phyloP scores from a whole-genome alignment of 768 basidiomycete species.

The Dacryopinax spathularia region DNA sequence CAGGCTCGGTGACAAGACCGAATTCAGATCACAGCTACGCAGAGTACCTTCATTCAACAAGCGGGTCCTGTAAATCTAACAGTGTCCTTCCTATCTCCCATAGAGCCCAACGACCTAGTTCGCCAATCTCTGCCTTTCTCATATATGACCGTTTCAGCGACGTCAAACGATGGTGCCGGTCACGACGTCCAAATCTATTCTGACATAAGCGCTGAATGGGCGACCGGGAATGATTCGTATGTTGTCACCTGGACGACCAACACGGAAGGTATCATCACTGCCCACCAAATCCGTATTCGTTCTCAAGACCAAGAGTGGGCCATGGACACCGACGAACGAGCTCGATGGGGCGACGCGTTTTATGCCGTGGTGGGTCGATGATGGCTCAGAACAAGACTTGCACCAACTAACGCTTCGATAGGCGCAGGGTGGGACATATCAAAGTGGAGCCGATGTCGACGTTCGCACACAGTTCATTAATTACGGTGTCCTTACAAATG shows the following conservation, averaged over 20 bases:
- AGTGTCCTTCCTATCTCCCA: constrained; percentile 49
- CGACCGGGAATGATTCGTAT: constrained; percentile 24
- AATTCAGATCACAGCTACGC: constrained; percentile 50
- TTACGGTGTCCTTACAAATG: constrained; percentile 11
- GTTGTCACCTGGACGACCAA: constrained; percentile 44
- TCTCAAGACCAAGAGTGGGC: constrained; percentile 29
- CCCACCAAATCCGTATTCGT: constrained; percentile 20
- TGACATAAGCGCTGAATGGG: constrained; percentile 44
- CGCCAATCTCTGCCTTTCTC: constrained; percentile 50
- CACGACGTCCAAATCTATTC: constrained; percentile 45
- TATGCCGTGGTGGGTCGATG: constrained; percentile 35
- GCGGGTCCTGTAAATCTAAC: constrained; percentile 52
- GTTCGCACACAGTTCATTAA: constrained; percentile 12
- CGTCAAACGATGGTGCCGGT: constrained; percentile 33
- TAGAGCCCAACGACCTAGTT: constrained; percentile 41
- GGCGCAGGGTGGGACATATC: constrained; percentile 10
- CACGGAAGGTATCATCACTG: constrained; percentile 29
- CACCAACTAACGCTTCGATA: no score
- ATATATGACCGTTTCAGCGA: constrained; percentile 39
- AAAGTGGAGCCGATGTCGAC: constrained; percentile 12
- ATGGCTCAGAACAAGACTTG: no score
- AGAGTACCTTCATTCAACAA: constrained; percentile 46
- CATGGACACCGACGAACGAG: constrained; percentile 47
- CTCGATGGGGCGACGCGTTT: constrained; percentile 43
- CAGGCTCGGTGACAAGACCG: neutral